These are phyloP conservation scores for Geranium incanum DNA, from an alignment of 441 rosid genomes.

Conservation along the genomic window DNA sequence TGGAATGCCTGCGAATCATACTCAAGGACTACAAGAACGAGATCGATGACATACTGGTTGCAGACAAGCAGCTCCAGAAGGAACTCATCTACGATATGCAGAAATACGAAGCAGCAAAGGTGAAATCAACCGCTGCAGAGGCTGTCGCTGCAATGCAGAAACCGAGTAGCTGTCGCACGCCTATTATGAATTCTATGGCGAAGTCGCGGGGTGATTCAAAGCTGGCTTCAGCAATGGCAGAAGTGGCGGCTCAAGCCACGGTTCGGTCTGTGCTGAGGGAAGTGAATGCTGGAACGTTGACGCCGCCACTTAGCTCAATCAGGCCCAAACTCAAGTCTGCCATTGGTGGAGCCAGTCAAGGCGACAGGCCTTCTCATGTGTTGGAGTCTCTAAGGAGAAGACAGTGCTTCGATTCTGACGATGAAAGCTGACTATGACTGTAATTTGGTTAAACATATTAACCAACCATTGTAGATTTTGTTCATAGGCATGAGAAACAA, in stretches of 20 bases:
- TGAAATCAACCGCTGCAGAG: constrained; percentile 47
- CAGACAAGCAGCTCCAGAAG: constrained; percentile 86
- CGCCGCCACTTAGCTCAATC: constrained; percentile 69
- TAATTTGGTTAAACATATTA: too few species aligned
- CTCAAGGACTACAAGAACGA: constrained; percentile 93
- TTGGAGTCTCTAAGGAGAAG: constrained; percentile 75
- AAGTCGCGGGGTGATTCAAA: constrained; percentile 30
- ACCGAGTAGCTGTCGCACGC: constrained; percentile 30
- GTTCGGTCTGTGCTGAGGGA: constrained; percentile 71
- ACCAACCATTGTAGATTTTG: too few species aligned
- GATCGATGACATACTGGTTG: constrained; percentile 80
- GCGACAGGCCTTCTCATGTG: constrained; percentile 46
- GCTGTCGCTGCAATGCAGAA: constrained; percentile 26
- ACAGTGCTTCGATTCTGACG: constrained; percentile 61
- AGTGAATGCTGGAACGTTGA: constrained; percentile 47
- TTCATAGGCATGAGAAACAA: too few species aligned
- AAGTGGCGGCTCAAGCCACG: constrained; percentile 52
- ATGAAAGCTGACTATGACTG: constrained; percentile 34
- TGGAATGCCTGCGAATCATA: constrained; percentile 80
- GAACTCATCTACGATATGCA: constrained; percentile 88
- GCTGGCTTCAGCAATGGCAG: constrained; percentile 63
- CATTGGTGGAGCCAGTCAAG: constrained; percentile 27
- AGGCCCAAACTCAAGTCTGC: constrained; percentile 59
- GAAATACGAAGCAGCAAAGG: constrained; percentile 65
- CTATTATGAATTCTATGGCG: constrained; percentile 18